phyloP scores from a whole-genome alignment of 257 asterid species.

The Scutellaria minor region DNA sequence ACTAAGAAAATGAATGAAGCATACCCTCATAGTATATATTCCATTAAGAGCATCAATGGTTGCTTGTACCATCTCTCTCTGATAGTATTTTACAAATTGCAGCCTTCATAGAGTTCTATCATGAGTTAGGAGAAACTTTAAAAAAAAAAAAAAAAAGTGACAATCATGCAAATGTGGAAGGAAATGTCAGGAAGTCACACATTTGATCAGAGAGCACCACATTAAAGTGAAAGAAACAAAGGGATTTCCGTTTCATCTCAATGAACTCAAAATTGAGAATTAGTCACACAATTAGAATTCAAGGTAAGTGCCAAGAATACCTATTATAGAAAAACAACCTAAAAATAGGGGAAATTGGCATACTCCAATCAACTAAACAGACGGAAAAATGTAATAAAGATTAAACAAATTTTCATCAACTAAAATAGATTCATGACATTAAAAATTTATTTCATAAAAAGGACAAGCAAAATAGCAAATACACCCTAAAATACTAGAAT shows the following conservation, averaged over 20 bases:
- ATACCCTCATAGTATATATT: constrained; percentile 84
- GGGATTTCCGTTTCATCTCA: not conserved
- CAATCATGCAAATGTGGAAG: constrained; percentile 20
- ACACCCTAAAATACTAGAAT: too few species aligned
- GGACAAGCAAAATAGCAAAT: too few species aligned
- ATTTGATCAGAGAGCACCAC: constrained; percentile 10
- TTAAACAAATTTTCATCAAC: too few species aligned
- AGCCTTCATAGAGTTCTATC: constrained; percentile 60
- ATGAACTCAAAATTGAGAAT: constrained; percentile 10
- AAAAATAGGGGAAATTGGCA: too few species aligned
- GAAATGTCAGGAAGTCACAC: not conserved
- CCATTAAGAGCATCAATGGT: constrained; percentile 91
- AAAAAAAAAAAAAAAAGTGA: not conserved
- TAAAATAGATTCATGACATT: too few species aligned
- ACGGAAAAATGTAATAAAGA: too few species aligned
- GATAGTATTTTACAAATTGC: constrained; percentile 88
- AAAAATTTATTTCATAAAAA: too few species aligned
- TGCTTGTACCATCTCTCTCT: constrained; percentile 81
- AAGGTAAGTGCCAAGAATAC: not conserved
- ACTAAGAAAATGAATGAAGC: constrained; percentile 35
- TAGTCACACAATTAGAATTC: constrained; percentile 7
- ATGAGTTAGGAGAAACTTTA: constrained; percentile 32
- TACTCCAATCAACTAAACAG: too few species aligned
- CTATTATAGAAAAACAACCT: too few species aligned
- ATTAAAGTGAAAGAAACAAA: constrained; percentile 4